A percentile compares a stretch with the other conserved stretches of the same genome.
These are phyloP conservation scores for Lentinula lateritia DNA, from an alignment of 768 basidiomycete species.

Conservation along the genomic window DNA sequence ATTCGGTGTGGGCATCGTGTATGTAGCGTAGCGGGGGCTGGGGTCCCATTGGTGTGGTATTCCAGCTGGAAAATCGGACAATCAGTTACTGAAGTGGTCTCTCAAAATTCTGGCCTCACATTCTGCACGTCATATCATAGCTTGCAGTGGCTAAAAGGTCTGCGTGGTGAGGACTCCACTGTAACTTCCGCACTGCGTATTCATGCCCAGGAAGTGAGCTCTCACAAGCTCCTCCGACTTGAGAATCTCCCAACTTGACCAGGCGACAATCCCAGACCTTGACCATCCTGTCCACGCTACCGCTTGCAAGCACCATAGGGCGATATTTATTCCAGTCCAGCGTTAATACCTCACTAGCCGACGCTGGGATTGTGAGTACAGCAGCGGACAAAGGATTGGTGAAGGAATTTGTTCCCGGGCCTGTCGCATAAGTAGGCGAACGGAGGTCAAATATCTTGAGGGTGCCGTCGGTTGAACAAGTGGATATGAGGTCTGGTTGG, in stretches of 20 bases:
- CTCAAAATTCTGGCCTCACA: slow-evolving; percentile 45
- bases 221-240: slow-evolving; percentile 72
- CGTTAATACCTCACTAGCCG: slow-evolving; percentile 71
- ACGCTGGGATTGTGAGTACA: slow-evolving; percentile 73
- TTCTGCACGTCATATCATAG: slow-evolving; percentile 94
- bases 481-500: slow-evolving; percentile 72
- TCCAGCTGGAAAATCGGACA: slow-evolving; percentile 51
- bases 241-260: slow-evolving; percentile 53
- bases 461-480: slow-evolving; percentile 85
- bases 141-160: slow-evolving; percentile 66
- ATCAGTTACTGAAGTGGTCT: slow-evolving; percentile 2
- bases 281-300: slow-evolving; percentile 70
- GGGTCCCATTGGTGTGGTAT: slow-evolving; percentile 47
- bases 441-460: slow-evolving; percentile 79
- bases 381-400: slow-evolving; percentile 65
- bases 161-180: slow-evolving; percentile 80
- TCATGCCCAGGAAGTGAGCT: slow-evolving; percentile 75
- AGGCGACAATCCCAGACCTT: slow-evolving; percentile 88
- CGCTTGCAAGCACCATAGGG: slow-evolving; percentile 70
- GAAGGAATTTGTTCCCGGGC: slow-evolving; percentile 49
- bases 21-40: slow-evolving; percentile 57
- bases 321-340: slow-evolving; percentile 94
- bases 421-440: slow-evolving; percentile 26
- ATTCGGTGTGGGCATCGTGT: slow-evolving; percentile 90
- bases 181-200: slow-evolving; percentile 83